These are phyloP conservation scores for Nemania bipapillata DNA, from an alignment of 2,329 filamentous ascomycete genomes.

Conservation along the genomic window DNA sequence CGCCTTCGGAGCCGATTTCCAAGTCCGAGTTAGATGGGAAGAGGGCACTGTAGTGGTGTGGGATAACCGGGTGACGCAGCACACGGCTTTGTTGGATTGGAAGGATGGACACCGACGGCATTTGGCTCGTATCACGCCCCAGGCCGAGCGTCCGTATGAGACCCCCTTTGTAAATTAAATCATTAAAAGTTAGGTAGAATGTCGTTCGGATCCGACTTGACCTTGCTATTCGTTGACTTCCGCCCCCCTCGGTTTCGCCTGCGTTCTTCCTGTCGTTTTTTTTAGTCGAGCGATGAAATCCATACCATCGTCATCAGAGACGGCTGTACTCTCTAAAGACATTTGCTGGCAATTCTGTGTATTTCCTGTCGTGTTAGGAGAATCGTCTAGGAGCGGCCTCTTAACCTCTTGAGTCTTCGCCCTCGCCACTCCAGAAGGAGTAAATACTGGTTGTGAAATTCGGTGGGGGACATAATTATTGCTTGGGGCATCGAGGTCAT, in stretches of 20 bases:
- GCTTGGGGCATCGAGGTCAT: neutral
- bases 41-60: conserved; percentile 84
- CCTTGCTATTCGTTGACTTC: conserved; percentile 34
- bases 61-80: conserved; percentile 84
- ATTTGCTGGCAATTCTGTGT: conserved; percentile 11
- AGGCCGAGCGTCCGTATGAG: conserved; percentile 81
- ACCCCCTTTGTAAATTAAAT: conserved; percentile 59
- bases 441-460: conserved; percentile 1
- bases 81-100: conserved; percentile 86
- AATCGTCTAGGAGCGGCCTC: neutral
- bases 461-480: neutral
- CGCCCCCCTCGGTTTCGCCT: conserved; percentile 39
- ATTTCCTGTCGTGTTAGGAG: neutral
- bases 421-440: neutral
- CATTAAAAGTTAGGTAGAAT: conserved; percentile 47
- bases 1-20: conserved; percentile 76
- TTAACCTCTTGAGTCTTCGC: neutral
- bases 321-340: conserved; percentile 15
- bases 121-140: conserved; percentile 82
- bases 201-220: conserved; percentile 36
- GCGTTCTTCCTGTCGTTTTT: conserved; percentile 43
- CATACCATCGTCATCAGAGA: conserved; percentile 34
- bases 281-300: conserved; percentile 45
- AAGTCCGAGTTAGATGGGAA: conserved; percentile 80
- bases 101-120: conserved; percentile 80